phyloP scores from a whole-genome alignment of 1,284 basidiomycete genomes.

The Cutaneotrichosporon mucoides region DNA sequence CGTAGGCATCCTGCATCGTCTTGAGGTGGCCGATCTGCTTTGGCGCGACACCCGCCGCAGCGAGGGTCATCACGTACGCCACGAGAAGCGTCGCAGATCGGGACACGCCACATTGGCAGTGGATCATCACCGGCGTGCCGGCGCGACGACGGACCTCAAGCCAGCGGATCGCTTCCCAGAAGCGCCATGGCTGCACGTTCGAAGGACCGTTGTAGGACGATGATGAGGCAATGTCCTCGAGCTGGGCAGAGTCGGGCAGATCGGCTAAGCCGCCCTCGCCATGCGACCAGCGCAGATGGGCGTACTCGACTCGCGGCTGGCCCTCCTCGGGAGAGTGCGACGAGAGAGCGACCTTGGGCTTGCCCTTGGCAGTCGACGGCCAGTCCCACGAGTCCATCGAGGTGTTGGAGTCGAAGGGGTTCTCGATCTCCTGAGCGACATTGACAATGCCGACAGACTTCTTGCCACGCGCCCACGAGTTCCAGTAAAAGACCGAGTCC shows the following conservation, averaged over 20 bases:
- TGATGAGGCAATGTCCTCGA: conserved; percentile 20
- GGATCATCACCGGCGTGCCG: conserved; percentile 76
- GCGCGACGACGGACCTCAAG: conserved; percentile 69
- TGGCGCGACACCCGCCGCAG: conserved; percentile 63
- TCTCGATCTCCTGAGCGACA: conserved; percentile 88
- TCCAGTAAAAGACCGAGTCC: conserved; percentile 66
- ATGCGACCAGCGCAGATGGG: conserved; percentile 92
- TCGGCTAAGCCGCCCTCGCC: conserved; percentile 81
- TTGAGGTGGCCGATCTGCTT: conserved; percentile 66
- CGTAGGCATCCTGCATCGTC: conserved; percentile 88
- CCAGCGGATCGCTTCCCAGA: conserved; percentile 73
- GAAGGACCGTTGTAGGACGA: background rate
- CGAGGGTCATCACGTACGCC: conserved; percentile 91
- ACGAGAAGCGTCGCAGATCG: conserved; percentile 89
- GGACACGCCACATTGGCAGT: conserved; percentile 95
- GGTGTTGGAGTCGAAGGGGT: conserved; percentile 59
- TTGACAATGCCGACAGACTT: conserved; percentile 60
- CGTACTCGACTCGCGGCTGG: conserved; percentile 76
- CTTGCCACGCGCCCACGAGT: conserved; percentile 23
- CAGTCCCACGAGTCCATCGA: conserved; percentile 7
- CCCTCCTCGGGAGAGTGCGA: conserved; percentile 31
- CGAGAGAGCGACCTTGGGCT: conserved; percentile 23
- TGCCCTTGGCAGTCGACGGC: conserved; percentile 6
- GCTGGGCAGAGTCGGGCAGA: conserved; percentile 30
- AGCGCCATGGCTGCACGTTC: conserved; percentile 53